Base-by-base conservation (phyloP, 192 early-diverging fungal species). In the Coemansia javaensis region DNA sequence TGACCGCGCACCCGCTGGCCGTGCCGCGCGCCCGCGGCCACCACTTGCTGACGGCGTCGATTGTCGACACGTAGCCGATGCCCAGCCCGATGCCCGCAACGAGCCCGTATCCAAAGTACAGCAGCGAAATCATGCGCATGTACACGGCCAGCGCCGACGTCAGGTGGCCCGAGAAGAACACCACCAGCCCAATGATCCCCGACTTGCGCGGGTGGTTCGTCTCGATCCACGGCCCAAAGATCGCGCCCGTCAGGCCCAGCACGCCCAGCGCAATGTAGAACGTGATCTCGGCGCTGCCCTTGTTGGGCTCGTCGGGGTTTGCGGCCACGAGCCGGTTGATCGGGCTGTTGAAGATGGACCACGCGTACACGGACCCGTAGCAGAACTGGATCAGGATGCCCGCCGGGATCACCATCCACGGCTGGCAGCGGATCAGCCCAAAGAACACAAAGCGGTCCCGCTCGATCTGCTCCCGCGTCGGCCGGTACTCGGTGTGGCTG, bases 101-200 rank as follows among this genome's bases (percentile, higher is more conserved):
- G 52, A 85, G 61, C 18, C 83, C 81, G 42, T 82, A 85, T 40
- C 83, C 78, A 61, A 82, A 53, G 48, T 82, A 86, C 37, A 84
- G 58, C 12, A 86, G 53, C 40, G 77, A 73, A 10, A 86, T 75
- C 43, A 75, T 77, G 31, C 73, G 50, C 34, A 79, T 57, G 16
- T 75, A 36, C 22, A 81, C 40, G 14, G 76, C 84, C 22, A 82
- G 22, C 10, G 81, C 81, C 3, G 83, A 52, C 25, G 77, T 67
- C 31, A 85, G 40, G 53, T 85, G 75, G 6, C 81, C 81, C 1
- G 66, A 39, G 21, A 68, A 77, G 23, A 82, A 81, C 16, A 81
- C 45, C 5, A 52, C 20, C 9, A 73, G 45, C 0, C 82, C 82
- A 15, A 81, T 44, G 12, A 67, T 50, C 14, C 69, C 72, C 1